A percentile compares a stretch with the other conserved stretches of the same genome.
Evolutionary conservation across 352 stramenopile species (phyloP).

Genomic region (Chrysophaeum taylorii): DNA sequence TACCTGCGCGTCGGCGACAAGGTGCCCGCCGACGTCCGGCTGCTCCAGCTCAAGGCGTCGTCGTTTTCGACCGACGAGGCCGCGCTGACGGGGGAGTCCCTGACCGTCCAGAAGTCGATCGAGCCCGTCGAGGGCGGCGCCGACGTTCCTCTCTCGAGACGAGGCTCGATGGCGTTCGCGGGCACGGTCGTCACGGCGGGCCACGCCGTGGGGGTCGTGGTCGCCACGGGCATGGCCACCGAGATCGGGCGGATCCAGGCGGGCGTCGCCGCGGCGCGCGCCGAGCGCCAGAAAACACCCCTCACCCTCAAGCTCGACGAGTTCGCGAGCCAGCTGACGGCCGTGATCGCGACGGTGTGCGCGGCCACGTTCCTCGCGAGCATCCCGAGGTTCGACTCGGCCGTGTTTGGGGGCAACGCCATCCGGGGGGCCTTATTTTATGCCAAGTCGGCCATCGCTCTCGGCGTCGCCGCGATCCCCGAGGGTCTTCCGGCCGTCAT

Average conservation of each 20-base stretch:
- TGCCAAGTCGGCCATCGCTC: conserved; percentile 95
- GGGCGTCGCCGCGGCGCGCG: conserved; percentile 71
- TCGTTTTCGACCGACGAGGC: conserved; percentile 86
- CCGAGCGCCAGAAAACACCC: conserved; percentile 85
- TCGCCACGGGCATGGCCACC: conserved; percentile 89
- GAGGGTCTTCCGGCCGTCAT: conserved; percentile 97
- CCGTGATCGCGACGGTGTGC: conserved; percentile 94
- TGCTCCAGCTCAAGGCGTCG: conserved; percentile 84
- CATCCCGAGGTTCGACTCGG: conserved; percentile 86
- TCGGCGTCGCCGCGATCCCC: conserved; percentile 96
- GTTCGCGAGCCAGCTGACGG: conserved; percentile 89
- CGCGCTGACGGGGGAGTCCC: conserved; percentile 89
- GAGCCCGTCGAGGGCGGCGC: conserved; percentile 28
- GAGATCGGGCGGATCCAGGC: conserved; percentile 82
- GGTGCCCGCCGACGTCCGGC: conserved; percentile 85
- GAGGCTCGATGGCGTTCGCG: conserved; percentile 92
- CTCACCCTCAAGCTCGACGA: conserved; percentile 95
- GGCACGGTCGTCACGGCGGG: conserved; percentile 94
- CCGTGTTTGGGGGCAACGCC: conserved; percentile 57
- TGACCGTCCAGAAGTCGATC: conserved; percentile 71
- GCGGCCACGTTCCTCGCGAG: conserved; percentile 89
- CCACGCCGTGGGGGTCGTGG: conserved; percentile 78
- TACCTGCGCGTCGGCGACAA: conserved; percentile 91
- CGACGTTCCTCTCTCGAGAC: conserved; percentile 57
- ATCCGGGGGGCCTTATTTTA: conserved; percentile 96